Percentiles rank a stretch among this genome's conserved stretches.
Conservation (phyloP, 306 rosid genomes). For the Spatholobus suberectus region DNA sequence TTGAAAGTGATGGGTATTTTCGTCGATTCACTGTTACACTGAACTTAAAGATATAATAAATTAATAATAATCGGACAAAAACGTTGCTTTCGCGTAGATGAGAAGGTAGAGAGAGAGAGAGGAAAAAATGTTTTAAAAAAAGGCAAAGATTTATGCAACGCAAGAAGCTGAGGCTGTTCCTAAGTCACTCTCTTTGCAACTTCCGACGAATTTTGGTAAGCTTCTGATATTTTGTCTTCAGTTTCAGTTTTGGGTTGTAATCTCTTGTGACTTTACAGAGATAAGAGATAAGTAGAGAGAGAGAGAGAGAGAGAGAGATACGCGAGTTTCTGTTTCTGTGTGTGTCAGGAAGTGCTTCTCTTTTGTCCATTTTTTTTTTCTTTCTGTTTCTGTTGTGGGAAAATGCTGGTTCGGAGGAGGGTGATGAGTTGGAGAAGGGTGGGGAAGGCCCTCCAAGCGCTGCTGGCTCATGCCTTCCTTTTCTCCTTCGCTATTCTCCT, state of each 20-base stretch:
- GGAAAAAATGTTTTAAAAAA: not conserved
- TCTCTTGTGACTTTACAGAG: too few species aligned
- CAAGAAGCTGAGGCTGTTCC: not conserved
- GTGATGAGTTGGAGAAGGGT: conserved; percentile 89
- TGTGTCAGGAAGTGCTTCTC: conserved; percentile 18
- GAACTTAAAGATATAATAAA: not conserved
- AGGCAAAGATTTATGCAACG: not conserved
- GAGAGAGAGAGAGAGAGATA: not conserved
- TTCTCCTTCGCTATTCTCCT: conserved; percentile 74
- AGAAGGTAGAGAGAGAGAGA: conserved; percentile 35
- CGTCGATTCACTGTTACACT: not conserved
- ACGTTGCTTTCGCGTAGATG: conserved; percentile 50
- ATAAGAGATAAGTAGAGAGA: too few species aligned
- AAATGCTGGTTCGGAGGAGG: conserved; percentile 68
- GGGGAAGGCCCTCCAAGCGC: conserved; percentile 65
- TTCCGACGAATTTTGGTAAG: conserved; percentile 45
- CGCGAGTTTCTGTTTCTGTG: not conserved
- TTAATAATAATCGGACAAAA: not conserved
- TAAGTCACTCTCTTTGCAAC: conserved; percentile 38
- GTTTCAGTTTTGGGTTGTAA: not conserved
- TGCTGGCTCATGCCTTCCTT: conserved; percentile 71
- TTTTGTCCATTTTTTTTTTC: conserved; percentile 15
- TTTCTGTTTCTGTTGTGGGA: not conserved
- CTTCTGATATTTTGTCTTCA: conserved; percentile 21
- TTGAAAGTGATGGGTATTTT: not conserved